phyloP scores from a whole-genome alignment of 805 yeast genomes.

The Monosporozyma unispora region DNA sequence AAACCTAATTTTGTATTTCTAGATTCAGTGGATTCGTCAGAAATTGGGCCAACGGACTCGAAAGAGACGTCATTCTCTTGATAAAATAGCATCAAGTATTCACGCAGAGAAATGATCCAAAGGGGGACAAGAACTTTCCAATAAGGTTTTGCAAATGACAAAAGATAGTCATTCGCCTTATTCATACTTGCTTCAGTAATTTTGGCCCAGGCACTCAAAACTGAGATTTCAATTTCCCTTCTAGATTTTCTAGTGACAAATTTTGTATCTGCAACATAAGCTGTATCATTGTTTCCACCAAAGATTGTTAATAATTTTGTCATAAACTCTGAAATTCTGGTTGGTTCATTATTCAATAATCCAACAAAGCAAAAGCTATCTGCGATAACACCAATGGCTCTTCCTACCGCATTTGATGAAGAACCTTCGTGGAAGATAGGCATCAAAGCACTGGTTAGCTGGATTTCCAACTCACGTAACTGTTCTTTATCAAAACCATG shows the following conservation, averaged over 20 bases:
- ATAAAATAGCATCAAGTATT: constrained; percentile 60
- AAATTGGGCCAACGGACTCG: not conserved
- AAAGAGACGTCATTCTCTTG: constrained; percentile 25
- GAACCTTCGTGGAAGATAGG: constrained; percentile 76
- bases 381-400: constrained; percentile 71
- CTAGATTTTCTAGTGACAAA: constrained; percentile 38
- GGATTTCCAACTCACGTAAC: constrained; percentile 90
- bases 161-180: constrained; percentile 34
- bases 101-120: constrained; percentile 72
- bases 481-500: constrained; percentile 60
- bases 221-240: constrained; percentile 48
- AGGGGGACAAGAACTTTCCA: constrained; percentile 55
- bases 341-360: constrained; percentile 40
- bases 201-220: constrained; percentile 68
- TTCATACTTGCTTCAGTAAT: constrained; percentile 32
- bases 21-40: not conserved
- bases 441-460: constrained; percentile 77
- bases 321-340: constrained; percentile 54
- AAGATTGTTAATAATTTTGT: constrained; percentile 56
- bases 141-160: constrained; percentile 45
- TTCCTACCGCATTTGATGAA: constrained; percentile 62
- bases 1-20: constrained; percentile 21
- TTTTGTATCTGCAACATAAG: constrained; percentile 44
- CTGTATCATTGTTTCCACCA: constrained; percentile 18
- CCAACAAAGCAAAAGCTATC: constrained; percentile 60